A percentile compares a stretch with the other conserved stretches of the same genome.
Evolutionary conservation across 768 basidiomycete species (phyloP).

Genomic region (Pleurotus platypus): DNA sequence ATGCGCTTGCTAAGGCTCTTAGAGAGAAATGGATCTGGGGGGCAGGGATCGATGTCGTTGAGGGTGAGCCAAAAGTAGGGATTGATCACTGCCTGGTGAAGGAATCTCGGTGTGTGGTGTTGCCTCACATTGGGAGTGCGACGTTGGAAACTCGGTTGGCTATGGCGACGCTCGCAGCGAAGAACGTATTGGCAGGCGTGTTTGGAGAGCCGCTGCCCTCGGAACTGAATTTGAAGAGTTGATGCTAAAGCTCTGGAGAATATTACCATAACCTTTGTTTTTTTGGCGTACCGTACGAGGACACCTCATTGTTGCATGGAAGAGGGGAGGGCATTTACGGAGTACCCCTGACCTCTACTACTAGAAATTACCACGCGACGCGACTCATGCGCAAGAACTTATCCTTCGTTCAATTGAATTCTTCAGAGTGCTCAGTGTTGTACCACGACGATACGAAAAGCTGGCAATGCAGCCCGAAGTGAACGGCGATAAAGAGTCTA

Average conservation of each 20-base stretch:
- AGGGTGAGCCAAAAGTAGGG: conserved; percentile 80
- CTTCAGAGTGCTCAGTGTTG: too few relatives aligned
- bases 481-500: too few relatives aligned
- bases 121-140: conserved; percentile 92
- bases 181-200: conserved; percentile 63
- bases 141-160: conserved; percentile 78
- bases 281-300: too few relatives aligned
- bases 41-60: conserved; percentile 92
- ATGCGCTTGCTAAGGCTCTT: conserved; percentile 81
- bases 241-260: conserved; percentile 1
- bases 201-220: conserved; percentile 53
- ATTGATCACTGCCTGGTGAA: conserved; percentile 77
- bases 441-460: too few relatives aligned
- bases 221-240: conserved; percentile 27
- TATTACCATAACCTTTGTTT: too few relatives aligned
- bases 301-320: too few relatives aligned
- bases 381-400: too few relatives aligned
- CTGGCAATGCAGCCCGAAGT: too few relatives aligned
- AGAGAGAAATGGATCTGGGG: conserved; percentile 80
- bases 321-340: too few relatives aligned
- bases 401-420: too few relatives aligned
- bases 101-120: conserved; percentile 73
- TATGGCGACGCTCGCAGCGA: conserved; percentile 76
- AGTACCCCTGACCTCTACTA: too few relatives aligned
- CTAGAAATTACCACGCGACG: too few relatives aligned